A percentile compares a stretch with the other conserved stretches of the same genome.
These are phyloP conservation scores for Elymus sibiricus DNA, from an alignment of 176 grass and related monocot species.

Conservation along the genomic window DNA sequence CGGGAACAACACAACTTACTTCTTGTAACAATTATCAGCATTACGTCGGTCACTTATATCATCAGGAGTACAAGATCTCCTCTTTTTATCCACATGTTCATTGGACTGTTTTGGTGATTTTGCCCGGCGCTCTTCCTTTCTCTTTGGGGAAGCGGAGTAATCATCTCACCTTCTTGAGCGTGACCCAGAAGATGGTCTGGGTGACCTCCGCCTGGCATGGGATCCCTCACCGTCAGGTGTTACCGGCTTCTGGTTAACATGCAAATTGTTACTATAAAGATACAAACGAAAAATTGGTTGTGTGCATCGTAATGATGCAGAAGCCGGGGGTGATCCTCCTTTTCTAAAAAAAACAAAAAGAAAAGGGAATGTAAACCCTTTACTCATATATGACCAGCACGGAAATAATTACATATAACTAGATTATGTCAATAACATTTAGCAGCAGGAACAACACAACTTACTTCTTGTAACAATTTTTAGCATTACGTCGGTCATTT, in stretches of 20 bases:
- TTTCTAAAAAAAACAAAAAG: too few species aligned
- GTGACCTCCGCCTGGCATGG: background rate
- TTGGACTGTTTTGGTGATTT: background rate
- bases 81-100: background rate
- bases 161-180: background rate
- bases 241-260: background rate
- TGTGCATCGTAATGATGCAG: too few species aligned
- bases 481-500: slow-evolving; percentile 21
- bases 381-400: background rate
- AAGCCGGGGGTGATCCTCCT: too few species aligned
- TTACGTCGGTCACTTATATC: background rate
- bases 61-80: background rate
- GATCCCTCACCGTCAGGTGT: background rate
- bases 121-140: background rate
- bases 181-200: background rate
- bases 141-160: background rate
- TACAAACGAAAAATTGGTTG: too few species aligned
- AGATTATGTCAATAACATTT: background rate
- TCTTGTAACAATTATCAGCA: background rate
- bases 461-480: slow-evolving; percentile 33
- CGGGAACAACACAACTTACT: background rate
- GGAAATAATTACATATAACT: background rate
- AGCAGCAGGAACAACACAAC: background rate
- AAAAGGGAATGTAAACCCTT: background rate
- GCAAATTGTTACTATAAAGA: background rate